Percentiles rank a stretch among this genome's conserved stretches.
These are phyloP conservation scores for Turnera subulata DNA, from an alignment of 345 rosid species.

Conservation along the genomic window DNA sequence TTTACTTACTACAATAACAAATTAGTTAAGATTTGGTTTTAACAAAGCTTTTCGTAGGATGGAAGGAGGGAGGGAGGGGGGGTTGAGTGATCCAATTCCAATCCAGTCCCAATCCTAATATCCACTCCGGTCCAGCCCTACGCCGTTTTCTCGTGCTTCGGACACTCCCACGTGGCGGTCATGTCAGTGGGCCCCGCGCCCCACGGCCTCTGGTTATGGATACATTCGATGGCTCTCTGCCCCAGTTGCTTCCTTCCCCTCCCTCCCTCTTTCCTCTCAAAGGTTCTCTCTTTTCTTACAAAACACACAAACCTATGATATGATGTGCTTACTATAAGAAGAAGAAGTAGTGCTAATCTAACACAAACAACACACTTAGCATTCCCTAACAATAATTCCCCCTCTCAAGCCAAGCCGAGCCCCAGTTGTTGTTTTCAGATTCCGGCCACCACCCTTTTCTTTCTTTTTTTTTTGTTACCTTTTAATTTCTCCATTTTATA, in stretches of 20 bases:
- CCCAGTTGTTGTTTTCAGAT: constrained; percentile 11
- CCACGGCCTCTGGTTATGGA: constrained; percentile 35
- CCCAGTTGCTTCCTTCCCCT: not conserved
- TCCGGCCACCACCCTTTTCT: constrained; percentile 7
- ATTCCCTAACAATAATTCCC: not conserved
- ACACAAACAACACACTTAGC: not conserved
- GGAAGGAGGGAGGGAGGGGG: no score
- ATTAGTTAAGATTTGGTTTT: no score
- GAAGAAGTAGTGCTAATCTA: no score
- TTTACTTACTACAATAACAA: no score
- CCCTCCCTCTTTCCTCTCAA: not conserved
- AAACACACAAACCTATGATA: no score
- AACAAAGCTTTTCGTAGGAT: no score
- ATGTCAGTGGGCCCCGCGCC: constrained; percentile 41
- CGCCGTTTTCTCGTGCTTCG: constrained; percentile 20
- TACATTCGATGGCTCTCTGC: constrained; percentile 26
- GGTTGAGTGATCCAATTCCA: no score
- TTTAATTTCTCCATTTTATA: no score
- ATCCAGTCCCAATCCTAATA: not conserved
- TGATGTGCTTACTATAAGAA: no score
- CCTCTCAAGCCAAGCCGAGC: not conserved
- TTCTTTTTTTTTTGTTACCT: no score
- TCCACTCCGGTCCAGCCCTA: not conserved
- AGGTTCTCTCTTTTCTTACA: no score
- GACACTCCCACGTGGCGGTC: constrained; percentile 62